Percentiles rank a stretch among this genome's conserved stretches.
phyloP scores from a whole-genome alignment of 768 basidiomycete species.

The Lentinus brumalis region DNA sequence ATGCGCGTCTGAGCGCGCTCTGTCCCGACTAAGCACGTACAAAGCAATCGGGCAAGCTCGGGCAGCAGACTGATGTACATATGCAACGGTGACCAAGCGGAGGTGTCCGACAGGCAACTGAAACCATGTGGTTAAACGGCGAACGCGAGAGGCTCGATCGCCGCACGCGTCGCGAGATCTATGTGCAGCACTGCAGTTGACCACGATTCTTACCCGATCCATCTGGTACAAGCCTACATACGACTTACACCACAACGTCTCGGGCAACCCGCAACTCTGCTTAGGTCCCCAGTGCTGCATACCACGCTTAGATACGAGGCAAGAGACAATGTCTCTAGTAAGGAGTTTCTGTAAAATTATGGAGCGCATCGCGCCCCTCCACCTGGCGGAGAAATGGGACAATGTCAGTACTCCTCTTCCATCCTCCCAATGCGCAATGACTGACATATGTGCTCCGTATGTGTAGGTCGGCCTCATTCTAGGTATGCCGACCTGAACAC shows the following conservation, averaged over 20 bases:
- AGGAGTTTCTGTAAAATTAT: slow-evolving; percentile 66
- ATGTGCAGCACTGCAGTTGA: no score
- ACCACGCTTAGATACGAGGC: background rate
- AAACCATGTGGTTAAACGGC: no score
- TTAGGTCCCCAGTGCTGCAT: background rate
- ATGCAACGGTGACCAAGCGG: no score
- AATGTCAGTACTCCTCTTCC: slow-evolving; percentile 61
- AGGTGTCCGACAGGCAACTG: no score
- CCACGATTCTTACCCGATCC: no score
- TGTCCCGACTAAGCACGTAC: background rate
- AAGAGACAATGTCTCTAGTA: slow-evolving; percentile 34
- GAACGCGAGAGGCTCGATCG: no score
- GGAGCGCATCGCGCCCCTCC: slow-evolving; percentile 84
- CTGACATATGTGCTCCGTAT: background rate
- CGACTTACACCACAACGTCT: no score
- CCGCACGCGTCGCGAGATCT: no score
- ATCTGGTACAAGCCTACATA: no score
- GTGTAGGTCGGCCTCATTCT: slow-evolving; percentile 33
- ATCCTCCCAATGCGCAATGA: background rate
- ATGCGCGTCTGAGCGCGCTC: slow-evolving; percentile 8
- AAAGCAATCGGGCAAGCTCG: no score
- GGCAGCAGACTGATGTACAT: no score
- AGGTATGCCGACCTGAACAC: slow-evolving; percentile 26
- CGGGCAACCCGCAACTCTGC: no score
- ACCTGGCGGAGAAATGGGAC: slow-evolving; percentile 90